phyloP scores from a whole-genome alignment of 2,329 filamentous ascomycete genomes.

The Monosporascus ibericus region DNA sequence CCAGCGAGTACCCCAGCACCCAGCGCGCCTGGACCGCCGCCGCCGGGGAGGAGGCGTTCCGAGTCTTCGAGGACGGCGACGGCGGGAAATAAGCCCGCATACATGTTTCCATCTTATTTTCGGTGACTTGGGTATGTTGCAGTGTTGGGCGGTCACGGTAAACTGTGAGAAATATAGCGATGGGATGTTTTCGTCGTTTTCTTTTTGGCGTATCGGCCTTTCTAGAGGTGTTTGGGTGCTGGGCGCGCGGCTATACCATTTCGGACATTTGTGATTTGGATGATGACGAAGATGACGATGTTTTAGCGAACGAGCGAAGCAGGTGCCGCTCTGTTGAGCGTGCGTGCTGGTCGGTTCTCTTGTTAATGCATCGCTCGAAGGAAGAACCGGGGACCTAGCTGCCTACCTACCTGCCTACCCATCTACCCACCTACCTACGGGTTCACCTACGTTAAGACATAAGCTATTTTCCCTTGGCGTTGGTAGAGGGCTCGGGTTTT shows the following conservation, averaged over 20 bases:
- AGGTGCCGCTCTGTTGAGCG: not conserved
- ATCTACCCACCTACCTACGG: not conserved
- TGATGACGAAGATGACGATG: too few species aligned
- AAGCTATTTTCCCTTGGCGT: too few species aligned
- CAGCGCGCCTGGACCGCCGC: conserved; percentile 17
- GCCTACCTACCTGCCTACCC: not conserved
- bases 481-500: too few species aligned
- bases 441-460: not conserved
- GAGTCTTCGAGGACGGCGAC: conserved; percentile 10
- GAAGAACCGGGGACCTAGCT: not conserved
- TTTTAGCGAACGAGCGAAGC: not conserved
- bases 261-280: not conserved
- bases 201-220: not conserved
- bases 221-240: not conserved
- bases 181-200: too few species aligned
- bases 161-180: too few species aligned
- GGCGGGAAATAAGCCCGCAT: conserved; percentile 2
- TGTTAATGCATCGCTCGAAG: too few species aligned
- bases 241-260: not conserved
- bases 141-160: too few species aligned
- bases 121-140: too few species aligned
- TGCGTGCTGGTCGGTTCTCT: too few species aligned
- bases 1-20: conserved; percentile 24
- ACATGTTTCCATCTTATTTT: too few species aligned
- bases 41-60: conserved; percentile 11